These are phyloP conservation scores for Pseudocercospora crystallina DNA, from an alignment of 2,329 filamentous ascomycete species.

Conservation along the genomic window DNA sequence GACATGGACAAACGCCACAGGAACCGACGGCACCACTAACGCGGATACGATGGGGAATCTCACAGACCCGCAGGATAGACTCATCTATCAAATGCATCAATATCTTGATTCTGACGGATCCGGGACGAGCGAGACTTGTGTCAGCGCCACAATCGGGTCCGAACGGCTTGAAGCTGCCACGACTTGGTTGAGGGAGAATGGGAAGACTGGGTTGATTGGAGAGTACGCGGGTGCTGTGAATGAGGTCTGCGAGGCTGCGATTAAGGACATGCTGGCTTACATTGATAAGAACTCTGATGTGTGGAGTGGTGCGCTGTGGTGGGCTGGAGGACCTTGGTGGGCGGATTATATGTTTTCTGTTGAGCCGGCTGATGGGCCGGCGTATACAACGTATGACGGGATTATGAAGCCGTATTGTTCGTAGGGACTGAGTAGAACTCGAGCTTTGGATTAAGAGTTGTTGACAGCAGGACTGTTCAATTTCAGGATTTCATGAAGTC, in stretches of 20 bases:
- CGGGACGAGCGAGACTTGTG: constrained; percentile 53
- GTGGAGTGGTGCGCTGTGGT: constrained; percentile 56
- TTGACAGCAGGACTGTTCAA: too few species aligned
- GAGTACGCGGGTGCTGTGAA: constrained; percentile 58
- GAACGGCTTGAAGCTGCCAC: constrained; percentile 55
- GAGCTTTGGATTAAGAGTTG: too few species aligned
- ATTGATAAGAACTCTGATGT: constrained; percentile 52
- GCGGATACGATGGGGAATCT: constrained; percentile 46
- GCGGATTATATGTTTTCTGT: constrained; percentile 37
- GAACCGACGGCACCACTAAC: constrained; percentile 44
- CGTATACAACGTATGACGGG: constrained; percentile 35
- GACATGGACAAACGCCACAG: constrained; percentile 50
- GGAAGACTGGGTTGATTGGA: constrained; percentile 54
- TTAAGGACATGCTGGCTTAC: constrained; percentile 52
- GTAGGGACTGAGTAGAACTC: too few species aligned
- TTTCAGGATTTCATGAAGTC: too few species aligned
- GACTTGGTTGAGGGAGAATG: constrained; percentile 54
- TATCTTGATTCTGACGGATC: constrained; percentile 59
- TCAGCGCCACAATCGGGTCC: constrained; percentile 53
- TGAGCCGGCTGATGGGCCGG: constrained; percentile 50
- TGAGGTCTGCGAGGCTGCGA: constrained; percentile 48
- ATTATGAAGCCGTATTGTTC: too few species aligned
- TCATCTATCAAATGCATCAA: constrained; percentile 63
- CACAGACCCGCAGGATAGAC: constrained; percentile 54
- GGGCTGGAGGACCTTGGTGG: constrained; percentile 57